Evolutionary conservation across 1,284 basidiomycete genomes (phyloP).

Genomic region (Crucibulum parvulum): DNA sequence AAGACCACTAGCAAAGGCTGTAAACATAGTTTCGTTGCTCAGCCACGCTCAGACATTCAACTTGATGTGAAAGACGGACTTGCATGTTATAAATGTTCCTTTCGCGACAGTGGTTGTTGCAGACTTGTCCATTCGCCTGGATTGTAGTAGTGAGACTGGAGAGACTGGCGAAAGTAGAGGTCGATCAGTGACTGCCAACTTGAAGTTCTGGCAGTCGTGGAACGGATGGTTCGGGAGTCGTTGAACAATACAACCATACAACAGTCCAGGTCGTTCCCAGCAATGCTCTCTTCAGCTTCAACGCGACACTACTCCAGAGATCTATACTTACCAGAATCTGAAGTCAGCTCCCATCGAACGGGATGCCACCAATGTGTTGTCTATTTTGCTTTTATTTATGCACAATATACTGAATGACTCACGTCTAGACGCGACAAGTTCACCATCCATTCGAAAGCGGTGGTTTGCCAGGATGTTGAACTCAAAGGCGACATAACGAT

Average conservation of each 20-base stretch:
- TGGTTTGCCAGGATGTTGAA: slow-evolving; percentile 89
- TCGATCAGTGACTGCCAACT: no score
- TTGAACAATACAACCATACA: slow-evolving; percentile 18
- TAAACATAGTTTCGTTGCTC: slow-evolving; percentile 15
- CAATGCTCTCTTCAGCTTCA: no score
- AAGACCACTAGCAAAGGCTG: slow-evolving; percentile 58
- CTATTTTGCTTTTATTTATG: not conserved
- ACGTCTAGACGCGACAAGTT: slow-evolving; percentile 74
- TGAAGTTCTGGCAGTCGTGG: not conserved
- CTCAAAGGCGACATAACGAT: slow-evolving; percentile 92
- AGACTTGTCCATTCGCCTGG: slow-evolving; percentile 38
- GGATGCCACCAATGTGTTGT: slow-evolving; percentile 31
- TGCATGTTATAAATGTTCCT: slow-evolving; percentile 71
- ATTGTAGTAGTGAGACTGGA: not conserved
- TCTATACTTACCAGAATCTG: not conserved
- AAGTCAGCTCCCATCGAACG: no score
- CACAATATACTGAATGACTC: slow-evolving; percentile 9
- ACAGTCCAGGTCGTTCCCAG: not conserved
- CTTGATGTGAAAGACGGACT: slow-evolving; percentile 61
- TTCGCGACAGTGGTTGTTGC: slow-evolving; percentile 57
- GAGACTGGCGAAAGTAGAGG: no score
- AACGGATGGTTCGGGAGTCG: not conserved
- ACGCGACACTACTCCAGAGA: not conserved
- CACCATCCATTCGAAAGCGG: slow-evolving; percentile 80
- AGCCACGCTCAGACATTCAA: slow-evolving; percentile 23